phyloP scores from a whole-genome alignment of 495 filamentous ascomycete species.

The Glarea lozoyensis region DNA sequence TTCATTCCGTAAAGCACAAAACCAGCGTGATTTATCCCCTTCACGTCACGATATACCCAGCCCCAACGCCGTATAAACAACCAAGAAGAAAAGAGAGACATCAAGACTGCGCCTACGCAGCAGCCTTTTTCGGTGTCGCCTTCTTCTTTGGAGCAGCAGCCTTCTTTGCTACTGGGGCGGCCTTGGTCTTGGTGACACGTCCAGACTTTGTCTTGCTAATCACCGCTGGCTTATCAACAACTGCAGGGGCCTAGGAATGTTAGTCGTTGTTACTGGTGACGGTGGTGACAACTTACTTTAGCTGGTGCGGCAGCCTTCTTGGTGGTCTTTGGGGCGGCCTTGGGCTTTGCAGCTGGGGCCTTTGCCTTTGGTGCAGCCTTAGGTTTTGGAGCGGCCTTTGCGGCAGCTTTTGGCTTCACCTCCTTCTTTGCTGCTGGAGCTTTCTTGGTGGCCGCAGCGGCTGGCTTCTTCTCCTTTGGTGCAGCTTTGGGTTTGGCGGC shows the following conservation, averaged over 20 bases:
- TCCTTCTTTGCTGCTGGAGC: slow-evolving; percentile 44
- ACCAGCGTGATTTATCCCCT: neutral
- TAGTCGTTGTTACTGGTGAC: slow-evolving; percentile 1
- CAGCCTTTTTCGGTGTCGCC: slow-evolving; percentile 39
- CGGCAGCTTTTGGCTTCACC: slow-evolving; percentile 31
- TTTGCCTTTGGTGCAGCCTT: slow-evolving; percentile 19
- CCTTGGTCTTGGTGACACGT: slow-evolving; percentile 65
- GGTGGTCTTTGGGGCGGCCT: slow-evolving; percentile 14
- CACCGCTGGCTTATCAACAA: slow-evolving; percentile 58
- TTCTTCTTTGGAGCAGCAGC: slow-evolving; percentile 35
- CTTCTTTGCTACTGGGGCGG: slow-evolving; percentile 43
- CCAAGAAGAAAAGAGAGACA: neutral
- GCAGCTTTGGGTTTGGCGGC: slow-evolving; percentile 22
- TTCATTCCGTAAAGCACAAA: neutral
- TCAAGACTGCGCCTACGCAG: slow-evolving; percentile 2
- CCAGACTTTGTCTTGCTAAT: slow-evolving; percentile 73
- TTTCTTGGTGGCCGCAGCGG: slow-evolving; percentile 35
- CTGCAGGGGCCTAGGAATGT: slow-evolving; percentile 38
- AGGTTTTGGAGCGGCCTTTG: slow-evolving; percentile 23
- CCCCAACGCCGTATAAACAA: slow-evolving; percentile 1
- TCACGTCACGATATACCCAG: slow-evolving; percentile 5
- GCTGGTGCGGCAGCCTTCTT: slow-evolving; percentile 49
- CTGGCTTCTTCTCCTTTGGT: slow-evolving; percentile 46
- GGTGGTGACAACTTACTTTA: slow-evolving; percentile 13
- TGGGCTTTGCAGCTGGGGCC: slow-evolving; percentile 23